Percentiles rank a stretch among this genome's conserved stretches.
phyloP scores from a whole-genome alignment of 257 asterid genomes.

The Knoxia roxburghii region DNA sequence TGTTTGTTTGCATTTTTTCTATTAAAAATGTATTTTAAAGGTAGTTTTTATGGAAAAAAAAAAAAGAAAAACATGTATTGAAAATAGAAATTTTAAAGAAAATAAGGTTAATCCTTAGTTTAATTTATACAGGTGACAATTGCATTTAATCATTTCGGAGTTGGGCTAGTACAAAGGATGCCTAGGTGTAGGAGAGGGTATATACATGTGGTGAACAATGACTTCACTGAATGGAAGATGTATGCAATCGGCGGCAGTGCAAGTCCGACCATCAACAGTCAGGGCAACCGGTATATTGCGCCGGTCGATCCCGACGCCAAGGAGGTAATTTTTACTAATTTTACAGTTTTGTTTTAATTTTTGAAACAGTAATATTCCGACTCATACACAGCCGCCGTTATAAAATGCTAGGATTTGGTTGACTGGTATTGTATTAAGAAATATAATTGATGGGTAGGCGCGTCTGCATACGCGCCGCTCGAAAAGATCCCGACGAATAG shows the following conservation, averaged over 20 bases:
- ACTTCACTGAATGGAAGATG: conserved; percentile 38
- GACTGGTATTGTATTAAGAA: background rate
- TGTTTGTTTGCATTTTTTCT: too few relatives aligned
- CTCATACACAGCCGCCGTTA: too few relatives aligned
- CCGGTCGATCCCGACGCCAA: conserved; percentile 34
- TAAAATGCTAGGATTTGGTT: too few relatives aligned
- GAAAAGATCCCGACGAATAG: too few relatives aligned
- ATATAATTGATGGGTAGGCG: too few relatives aligned
- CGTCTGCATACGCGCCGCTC: background rate
- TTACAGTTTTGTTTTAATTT: background rate
- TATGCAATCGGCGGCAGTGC: conserved; percentile 47
- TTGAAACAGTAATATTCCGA: too few relatives aligned
- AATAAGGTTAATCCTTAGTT: too few relatives aligned
- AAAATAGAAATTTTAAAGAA: too few relatives aligned
- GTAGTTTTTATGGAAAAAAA: too few relatives aligned
- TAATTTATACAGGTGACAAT: conserved; percentile 43
- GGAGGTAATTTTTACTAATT: conserved; percentile 17
- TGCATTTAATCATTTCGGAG: conserved; percentile 44
- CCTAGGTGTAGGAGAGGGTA: conserved; percentile 43
- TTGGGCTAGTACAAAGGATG: conserved; percentile 36
- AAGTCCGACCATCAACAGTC: conserved; percentile 37
- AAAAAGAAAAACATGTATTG: too few relatives aligned
- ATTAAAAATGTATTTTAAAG: too few relatives aligned
- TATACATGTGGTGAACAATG: conserved; percentile 41
- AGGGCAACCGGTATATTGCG: conserved; percentile 39